phyloP scores from a whole-genome alignment of 768 basidiomycete species.

The Mycena metata region DNA sequence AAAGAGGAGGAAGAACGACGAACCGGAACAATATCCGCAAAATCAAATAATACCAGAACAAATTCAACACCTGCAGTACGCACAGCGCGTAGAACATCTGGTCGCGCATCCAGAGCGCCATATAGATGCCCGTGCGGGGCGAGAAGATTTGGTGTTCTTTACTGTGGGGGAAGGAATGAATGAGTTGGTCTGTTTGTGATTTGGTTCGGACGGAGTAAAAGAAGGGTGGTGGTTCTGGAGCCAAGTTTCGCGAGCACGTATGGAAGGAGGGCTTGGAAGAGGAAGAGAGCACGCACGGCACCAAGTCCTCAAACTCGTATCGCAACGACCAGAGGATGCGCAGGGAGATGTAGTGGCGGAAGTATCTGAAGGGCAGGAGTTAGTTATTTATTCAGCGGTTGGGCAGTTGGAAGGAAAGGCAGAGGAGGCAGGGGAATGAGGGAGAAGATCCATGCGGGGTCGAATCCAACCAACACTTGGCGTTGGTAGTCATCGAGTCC shows the following conservation, averaged over 20 bases:
- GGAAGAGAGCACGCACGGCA: slow-evolving; percentile 24
- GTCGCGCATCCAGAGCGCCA: slow-evolving; percentile 75
- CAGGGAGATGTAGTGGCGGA: slow-evolving; percentile 24
- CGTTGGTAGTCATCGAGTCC: too few species aligned
- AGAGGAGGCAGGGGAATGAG: too few species aligned
- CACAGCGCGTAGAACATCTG: slow-evolving; percentile 74
- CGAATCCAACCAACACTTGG: too few species aligned
- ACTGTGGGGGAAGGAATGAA: neutral
- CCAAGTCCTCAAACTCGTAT: slow-evolving; percentile 18
- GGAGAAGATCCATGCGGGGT: too few species aligned
- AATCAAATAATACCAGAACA: slow-evolving; percentile 86
- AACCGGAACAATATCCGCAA: slow-evolving; percentile 60
- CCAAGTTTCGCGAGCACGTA: too few species aligned
- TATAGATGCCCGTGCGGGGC: slow-evolving; percentile 66
- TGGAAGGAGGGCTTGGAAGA: neutral
- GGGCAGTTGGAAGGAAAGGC: neutral
- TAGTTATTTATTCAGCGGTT: neutral
- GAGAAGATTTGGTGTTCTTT: slow-evolving; percentile 50
- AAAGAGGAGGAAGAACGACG: neutral
- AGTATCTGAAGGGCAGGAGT: neutral
- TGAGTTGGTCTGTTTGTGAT: too few species aligned
- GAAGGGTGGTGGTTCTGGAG: too few species aligned
- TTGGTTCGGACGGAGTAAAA: too few species aligned
- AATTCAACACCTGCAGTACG: slow-evolving; percentile 73
- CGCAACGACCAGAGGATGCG: slow-evolving; percentile 24